Percentiles rank a stretch among this genome's conserved stretches.
Evolutionary conservation across 495 filamentous ascomycete genomes (phyloP).

Genomic region (Lindgomyces ingoldianus): DNA sequence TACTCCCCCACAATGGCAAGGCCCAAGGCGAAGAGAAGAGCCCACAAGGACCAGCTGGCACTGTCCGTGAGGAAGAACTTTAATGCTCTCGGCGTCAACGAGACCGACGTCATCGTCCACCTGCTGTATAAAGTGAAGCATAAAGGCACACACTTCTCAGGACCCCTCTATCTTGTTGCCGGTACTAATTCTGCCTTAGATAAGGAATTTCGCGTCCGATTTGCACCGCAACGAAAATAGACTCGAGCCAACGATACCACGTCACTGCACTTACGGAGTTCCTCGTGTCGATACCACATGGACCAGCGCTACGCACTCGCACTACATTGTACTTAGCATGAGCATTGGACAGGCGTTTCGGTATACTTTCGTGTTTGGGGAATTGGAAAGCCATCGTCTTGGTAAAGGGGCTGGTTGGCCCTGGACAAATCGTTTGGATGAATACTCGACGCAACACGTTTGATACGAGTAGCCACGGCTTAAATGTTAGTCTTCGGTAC

Average conservation of each 20-base stretch:
- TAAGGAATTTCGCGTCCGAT: constrained; percentile 38
- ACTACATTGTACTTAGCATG: constrained; percentile 32
- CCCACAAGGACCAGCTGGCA: constrained; percentile 78
- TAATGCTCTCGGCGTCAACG: constrained; percentile 77
- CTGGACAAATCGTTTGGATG: not conserved
- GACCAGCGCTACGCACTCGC: constrained; percentile 3
- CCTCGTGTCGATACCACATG: constrained; percentile 19
- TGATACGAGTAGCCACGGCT: not conserved
- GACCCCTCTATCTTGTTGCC: not conserved
- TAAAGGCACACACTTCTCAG: constrained; percentile 50
- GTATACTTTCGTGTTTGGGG: not conserved
- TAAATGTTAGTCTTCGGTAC: not conserved
- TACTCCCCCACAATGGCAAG: constrained; percentile 72
- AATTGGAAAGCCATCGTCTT: constrained; percentile 8
- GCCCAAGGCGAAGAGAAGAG: constrained; percentile 60
- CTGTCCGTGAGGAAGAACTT: constrained; percentile 85
- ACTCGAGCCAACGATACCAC: constrained; percentile 4
- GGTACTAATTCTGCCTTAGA: constrained; percentile 21
- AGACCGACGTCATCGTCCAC: constrained; percentile 85
- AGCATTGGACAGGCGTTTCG: constrained; percentile 31
- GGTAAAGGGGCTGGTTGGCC: not conserved
- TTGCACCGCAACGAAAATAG: constrained; percentile 41
- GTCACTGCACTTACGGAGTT: constrained; percentile 28
- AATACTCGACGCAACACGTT: not conserved
- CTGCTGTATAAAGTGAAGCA: constrained; percentile 79